Evolutionary conservation across 495 filamentous ascomycete species (phyloP), one percentile per base, ranked within the genome.

Genomic region (Podospora conica): DNA sequence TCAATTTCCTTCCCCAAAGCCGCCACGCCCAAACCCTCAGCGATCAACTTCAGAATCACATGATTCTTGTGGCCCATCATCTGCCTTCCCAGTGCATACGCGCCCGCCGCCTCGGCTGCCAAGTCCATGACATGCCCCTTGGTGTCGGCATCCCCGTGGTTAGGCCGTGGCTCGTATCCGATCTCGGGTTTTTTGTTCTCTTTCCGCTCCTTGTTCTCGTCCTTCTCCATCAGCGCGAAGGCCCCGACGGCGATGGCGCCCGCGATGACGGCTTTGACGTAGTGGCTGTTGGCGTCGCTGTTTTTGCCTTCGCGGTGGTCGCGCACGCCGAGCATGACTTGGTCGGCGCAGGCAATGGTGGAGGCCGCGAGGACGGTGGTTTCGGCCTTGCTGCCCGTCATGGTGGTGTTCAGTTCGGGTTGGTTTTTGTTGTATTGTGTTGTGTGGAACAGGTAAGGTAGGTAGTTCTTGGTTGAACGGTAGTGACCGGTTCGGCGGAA

Each of bases 31-130:
- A 63, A 21, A 18, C 60, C 60, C 60, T 63, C 60, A 15, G 60
- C 60, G n/a, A 63, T 55, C 21, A 63, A 20, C 60, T 63, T 63
- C 18, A 63, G 2, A 24, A 63, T 63, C 18, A 18, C 18, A n/a
- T 63, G n/a, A 9, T 63, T 21, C 23, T 63, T 63, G 23, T 63
- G 48, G 18, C 60, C 60, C 60, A 63, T 53, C 60, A 63, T 63
- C 60, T 63, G 60, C 40, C 60, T 2, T 24, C 60, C 60, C 1
- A 55, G 40, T 9, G 60, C 60, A 55, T 63, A 63, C 3, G 60
- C 60, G 4, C 60, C 60, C 5, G 23, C 48, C 6, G 60, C 60
- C 48, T 63, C 60, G 10, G 48, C 21, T 21, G n/a, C 7, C 33
- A 63, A 15, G 40, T 55, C 60, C 9, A 24, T 3, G 7, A 4